phyloP scores from a whole-genome alignment of 768 basidiomycete genomes.

The Nidularia sp. region DNA sequence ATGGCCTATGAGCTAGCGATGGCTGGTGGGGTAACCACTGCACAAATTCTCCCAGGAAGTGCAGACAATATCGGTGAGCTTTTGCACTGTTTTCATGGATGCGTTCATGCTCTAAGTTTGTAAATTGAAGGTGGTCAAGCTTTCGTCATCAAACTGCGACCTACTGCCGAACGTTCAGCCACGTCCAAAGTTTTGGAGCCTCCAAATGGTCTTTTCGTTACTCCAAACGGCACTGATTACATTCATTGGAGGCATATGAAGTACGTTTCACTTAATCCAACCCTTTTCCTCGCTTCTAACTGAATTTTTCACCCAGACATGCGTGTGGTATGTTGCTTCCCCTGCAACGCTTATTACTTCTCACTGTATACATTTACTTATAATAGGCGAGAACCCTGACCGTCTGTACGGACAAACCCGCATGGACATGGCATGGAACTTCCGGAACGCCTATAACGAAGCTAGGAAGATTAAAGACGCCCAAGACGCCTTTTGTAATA shows the following conservation, averaged over 20 bases:
- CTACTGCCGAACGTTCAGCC: slow-evolving; percentile 65
- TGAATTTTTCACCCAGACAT: too few relatives aligned
- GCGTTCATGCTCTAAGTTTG: too few relatives aligned
- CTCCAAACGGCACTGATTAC: slow-evolving; percentile 24
- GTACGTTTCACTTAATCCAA: slow-evolving; percentile 20
- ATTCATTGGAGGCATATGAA: slow-evolving; percentile 77
- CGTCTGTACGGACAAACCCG: slow-evolving; percentile 41
- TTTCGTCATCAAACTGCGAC: slow-evolving; percentile 71
- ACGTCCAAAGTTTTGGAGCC: slow-evolving; percentile 71
- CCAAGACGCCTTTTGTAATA: slow-evolving; percentile 65
- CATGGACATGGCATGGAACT: slow-evolving; percentile 65
- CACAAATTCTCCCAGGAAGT: slow-evolving; percentile 72
- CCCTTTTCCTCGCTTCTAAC: neutral
- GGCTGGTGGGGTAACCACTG: slow-evolving; percentile 71
- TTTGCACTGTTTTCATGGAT: neutral
- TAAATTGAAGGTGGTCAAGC: slow-evolving; percentile 61
- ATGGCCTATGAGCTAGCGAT: slow-evolving; percentile 51
- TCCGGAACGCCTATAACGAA: slow-evolving; percentile 67
- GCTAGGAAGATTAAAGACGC: slow-evolving; percentile 61
- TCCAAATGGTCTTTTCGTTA: slow-evolving; percentile 48
- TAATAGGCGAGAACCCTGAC: slow-evolving; percentile 66
- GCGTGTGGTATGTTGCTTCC: too few relatives aligned
- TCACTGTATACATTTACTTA: too few relatives aligned
- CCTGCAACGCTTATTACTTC: too few relatives aligned
- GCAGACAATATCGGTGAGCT: slow-evolving; percentile 54